phyloP scores from a whole-genome alignment of 2,329 filamentous ascomycete species.

The Exophiala sp. region DNA sequence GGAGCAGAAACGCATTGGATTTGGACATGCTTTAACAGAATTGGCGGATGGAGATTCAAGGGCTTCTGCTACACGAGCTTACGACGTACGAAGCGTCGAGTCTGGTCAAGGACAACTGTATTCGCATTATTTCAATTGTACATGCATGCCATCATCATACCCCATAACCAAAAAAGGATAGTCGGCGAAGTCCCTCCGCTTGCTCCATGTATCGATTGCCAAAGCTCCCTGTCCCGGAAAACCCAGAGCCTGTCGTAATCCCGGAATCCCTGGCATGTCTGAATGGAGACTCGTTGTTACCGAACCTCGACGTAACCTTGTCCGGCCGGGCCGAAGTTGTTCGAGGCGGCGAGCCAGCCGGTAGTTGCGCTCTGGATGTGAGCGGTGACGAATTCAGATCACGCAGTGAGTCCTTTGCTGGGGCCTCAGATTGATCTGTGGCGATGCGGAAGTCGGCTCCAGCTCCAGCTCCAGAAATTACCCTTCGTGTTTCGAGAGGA shows the following conservation, averaged over 20 bases:
- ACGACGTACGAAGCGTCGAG: no score
- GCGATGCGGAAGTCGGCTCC: conserved; percentile 19
- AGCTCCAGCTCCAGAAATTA: conserved; percentile 10
- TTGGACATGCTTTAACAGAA: no score
- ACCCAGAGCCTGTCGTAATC: conserved; percentile 19
- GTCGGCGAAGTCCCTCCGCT: background rate
- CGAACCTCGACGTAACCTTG: conserved; percentile 2
- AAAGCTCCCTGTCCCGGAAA: conserved; percentile 27
- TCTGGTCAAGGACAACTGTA: background rate
- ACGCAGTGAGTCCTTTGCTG: conserved; percentile 13
- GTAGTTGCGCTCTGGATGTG: conserved; percentile 17
- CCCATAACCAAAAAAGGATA: background rate
- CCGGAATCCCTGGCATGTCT: conserved; percentile 11
- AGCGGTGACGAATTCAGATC: conserved; percentile 20
- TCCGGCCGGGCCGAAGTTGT: conserved; percentile 8
- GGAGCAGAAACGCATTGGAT: no score
- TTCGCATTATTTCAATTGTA: background rate
- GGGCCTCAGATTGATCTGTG: conserved; percentile 1
- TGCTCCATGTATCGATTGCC: conserved; percentile 32
- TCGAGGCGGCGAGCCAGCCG: conserved; percentile 6
- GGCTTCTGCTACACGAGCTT: no score
- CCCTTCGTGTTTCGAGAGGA: conserved; percentile 24
- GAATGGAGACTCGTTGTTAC: conserved; percentile 16
- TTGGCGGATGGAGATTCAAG: no score
- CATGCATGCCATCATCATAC: background rate